A percentile compares a stretch with the other conserved stretches of the same genome.
These are phyloP conservation scores for Beta macrorhiza DNA, from an alignment of 179 eudicot genomes.

Conservation along the genomic window DNA sequence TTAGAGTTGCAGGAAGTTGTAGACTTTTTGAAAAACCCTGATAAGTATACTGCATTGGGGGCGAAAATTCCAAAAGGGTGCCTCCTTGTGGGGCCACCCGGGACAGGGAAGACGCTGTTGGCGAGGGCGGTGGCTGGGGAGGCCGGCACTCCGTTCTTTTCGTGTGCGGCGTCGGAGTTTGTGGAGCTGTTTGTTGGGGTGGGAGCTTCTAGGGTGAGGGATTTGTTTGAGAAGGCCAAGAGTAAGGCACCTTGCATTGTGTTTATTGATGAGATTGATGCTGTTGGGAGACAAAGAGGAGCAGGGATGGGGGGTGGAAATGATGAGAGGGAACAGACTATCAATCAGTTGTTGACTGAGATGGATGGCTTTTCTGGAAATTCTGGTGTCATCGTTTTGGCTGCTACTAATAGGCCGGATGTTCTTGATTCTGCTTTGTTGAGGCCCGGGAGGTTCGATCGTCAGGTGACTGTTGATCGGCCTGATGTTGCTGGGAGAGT, in stretches of 20 bases:
- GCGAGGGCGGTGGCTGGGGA: slow-evolving; percentile 95
- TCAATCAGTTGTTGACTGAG: slow-evolving; percentile 97
- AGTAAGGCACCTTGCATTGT: slow-evolving; percentile 98
- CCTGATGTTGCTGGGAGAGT: slow-evolving; percentile 99
- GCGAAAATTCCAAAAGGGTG: slow-evolving; percentile 97
- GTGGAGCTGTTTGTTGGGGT: slow-evolving; percentile 99
- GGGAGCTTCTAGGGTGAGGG: slow-evolving; percentile 94
- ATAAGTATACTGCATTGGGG: slow-evolving; percentile 90
- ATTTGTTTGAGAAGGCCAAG: slow-evolving; percentile 95
- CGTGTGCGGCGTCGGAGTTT: slow-evolving; percentile 92
- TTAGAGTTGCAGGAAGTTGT: slow-evolving; percentile 94
- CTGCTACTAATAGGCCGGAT: slow-evolving; percentile 96
- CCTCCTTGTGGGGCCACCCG: slow-evolving; percentile 92
- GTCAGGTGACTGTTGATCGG: slow-evolving; percentile 94
- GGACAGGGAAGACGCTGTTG: slow-evolving; percentile 89
- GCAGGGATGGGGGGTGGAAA: slow-evolving; percentile 98
- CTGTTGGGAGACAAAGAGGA: slow-evolving; percentile 98
- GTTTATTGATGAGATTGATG: slow-evolving; percentile 97
- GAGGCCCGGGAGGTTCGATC: slow-evolving; percentile 98
- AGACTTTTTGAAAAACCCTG: slow-evolving; percentile 94
- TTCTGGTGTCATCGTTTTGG: slow-evolving; percentile 92
- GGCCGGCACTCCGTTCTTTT: slow-evolving; percentile 89
- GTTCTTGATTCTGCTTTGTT: slow-evolving; percentile 95
- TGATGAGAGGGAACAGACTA: slow-evolving; percentile 98
- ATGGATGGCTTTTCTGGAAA: slow-evolving; percentile 99